Conservation (phyloP, 306 rosid species). For the Senna siamea region DNA sequence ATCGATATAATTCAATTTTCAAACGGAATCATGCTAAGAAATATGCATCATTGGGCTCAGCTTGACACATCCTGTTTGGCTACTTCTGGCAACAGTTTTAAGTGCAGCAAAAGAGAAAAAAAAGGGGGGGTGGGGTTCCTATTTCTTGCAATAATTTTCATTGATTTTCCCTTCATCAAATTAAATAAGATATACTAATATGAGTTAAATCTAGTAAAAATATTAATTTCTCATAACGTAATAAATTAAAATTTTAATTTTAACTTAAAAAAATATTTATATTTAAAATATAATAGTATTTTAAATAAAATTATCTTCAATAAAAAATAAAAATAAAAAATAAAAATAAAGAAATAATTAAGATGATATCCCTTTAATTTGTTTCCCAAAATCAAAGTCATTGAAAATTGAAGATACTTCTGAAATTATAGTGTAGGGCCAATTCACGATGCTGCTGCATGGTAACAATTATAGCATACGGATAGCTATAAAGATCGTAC, state of each 20-base stretch:
- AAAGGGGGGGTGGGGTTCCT: no score
- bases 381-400: conserved; percentile 31
- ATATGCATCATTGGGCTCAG: conserved; percentile 44
- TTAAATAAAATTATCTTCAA: no score
- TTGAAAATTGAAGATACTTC: conserved; percentile 38
- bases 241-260: no score
- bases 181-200: no score
- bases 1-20: conserved; percentile 43
- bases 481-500: conserved; percentile 24
- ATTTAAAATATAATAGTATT: no score
- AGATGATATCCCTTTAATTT: conserved; percentile 20
- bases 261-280: no score
- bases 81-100: conserved; percentile 44
- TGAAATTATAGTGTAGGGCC: conserved; percentile 26
- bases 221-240: no score
- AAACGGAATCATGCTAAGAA: conserved; percentile 49
- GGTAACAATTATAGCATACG: conserved; percentile 14
- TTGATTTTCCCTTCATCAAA: neutral
- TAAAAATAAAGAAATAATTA: no score
- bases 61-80: conserved; percentile 41
- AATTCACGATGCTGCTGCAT: conserved; percentile 29
- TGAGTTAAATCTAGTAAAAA: no score
- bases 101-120: conserved; percentile 26
- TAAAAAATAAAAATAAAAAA: no score
- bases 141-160: conserved; percentile 15